Percentiles rank a stretch among this genome's conserved stretches.
Evolutionary conservation across 352 stramenopile genomes (phyloP).

Genomic region (Pythium scleroteichum): DNA sequence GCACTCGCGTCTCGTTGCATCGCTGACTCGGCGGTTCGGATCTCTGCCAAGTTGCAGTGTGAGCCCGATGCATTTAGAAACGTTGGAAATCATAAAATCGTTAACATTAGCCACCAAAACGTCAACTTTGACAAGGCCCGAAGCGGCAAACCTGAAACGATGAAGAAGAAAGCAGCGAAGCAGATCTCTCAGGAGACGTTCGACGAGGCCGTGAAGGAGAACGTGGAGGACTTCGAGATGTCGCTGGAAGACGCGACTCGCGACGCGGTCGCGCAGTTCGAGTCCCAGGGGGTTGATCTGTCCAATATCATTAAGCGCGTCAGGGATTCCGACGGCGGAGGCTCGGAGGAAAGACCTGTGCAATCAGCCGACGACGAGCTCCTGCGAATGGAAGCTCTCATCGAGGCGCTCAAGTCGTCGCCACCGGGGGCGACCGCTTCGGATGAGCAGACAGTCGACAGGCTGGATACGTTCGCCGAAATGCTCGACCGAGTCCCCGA

Average conservation of each 20-base stretch:
- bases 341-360: background rate
- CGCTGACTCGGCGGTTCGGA: background rate
- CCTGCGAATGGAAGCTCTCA: conserved; percentile 36
- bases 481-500: conserved; percentile 50
- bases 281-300: conserved; percentile 85
- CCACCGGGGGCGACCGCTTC: too few species aligned
- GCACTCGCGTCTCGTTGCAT: background rate
- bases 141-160: background rate
- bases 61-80: conserved; percentile 8
- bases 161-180: conserved; percentile 31
- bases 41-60: background rate
- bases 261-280: conserved; percentile 85
- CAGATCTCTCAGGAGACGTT: conserved; percentile 91
- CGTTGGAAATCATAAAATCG: conserved; percentile 12
- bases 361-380: conserved; percentile 19
- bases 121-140: too few species aligned
- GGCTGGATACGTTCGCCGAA: conserved; percentile 10
- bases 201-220: conserved; percentile 88
- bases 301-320: conserved; percentile 78
- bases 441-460: background rate
- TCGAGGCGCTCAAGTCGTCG: conserved; percentile 30
- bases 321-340: background rate
- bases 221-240: conserved; percentile 92
- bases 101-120: conserved; percentile 8
- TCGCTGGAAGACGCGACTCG: conserved; percentile 64